Percentiles rank a stretch among this genome's conserved stretches.
phyloP scores from a whole-genome alignment of 139 green algal species.

The Edaphochlamys debaryana region DNA sequence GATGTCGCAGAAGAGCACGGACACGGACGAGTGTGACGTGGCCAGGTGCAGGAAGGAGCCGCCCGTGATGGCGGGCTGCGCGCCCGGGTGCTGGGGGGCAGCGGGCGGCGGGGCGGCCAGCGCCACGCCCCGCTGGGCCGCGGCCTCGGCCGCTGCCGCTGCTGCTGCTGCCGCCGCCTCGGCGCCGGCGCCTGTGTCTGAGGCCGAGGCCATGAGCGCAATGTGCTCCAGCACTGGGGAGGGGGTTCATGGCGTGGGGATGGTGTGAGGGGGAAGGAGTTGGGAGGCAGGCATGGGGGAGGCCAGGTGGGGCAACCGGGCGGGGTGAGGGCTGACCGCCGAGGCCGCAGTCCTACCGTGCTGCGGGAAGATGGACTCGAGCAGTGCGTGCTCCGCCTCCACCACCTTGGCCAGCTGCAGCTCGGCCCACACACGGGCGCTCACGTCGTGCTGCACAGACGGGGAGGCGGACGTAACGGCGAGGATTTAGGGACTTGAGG shows the following conservation, averaged over 20 bases:
- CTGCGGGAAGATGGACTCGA: conserved; percentile 30
- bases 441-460: conserved; percentile 16
- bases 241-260: no score
- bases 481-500: no score
- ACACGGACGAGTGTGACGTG: not conserved
- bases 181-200: no score
- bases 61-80: conserved; percentile 1
- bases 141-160: no score
- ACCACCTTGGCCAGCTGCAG: conserved; percentile 18
- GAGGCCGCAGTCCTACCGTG: not conserved
- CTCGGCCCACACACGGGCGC: conserved; percentile 22
- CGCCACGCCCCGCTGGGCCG: no score
- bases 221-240: not conserved
- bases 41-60: not conserved
- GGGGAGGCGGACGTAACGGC: no score
- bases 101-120: no score
- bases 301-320: no score
- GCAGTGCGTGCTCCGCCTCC: conserved; percentile 34
- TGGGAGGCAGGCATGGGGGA: no score
- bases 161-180: not conserved
- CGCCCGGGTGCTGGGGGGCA: no score
- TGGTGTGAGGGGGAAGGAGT: no score
- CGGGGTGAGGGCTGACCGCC: no score
- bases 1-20: not conserved
- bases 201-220: not conserved